Conservation (phyloP, 2,329 filamentous ascomycete genomes). For the Metarhizium guizhouense region DNA sequence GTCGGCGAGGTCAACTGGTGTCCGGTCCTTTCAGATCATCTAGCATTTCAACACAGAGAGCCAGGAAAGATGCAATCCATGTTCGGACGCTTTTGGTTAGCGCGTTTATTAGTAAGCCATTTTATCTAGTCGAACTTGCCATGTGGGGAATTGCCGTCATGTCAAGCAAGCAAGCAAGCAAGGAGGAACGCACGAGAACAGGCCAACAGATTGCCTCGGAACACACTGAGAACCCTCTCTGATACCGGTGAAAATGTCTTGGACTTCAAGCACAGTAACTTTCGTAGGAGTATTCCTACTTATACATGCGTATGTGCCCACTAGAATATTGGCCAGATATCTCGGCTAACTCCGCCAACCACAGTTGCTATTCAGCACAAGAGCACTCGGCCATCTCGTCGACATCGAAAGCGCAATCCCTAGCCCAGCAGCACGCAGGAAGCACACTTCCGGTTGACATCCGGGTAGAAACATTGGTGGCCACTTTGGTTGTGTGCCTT, state of each 20-base stretch:
- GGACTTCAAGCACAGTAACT: neutral
- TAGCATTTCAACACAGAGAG: too few relatives aligned
- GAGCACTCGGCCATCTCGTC: constrained; percentile 75
- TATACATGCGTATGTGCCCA: constrained; percentile 66
- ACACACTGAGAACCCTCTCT: neutral
- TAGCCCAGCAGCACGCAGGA: constrained; percentile 30
- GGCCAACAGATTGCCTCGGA: neutral
- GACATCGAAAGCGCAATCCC: constrained; percentile 34
- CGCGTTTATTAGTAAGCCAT: neutral
- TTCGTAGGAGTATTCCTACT: constrained; percentile 63
- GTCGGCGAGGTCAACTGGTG: too few relatives aligned
- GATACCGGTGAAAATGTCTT: constrained; percentile 1
- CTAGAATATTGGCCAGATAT: neutral
- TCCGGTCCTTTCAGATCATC: too few relatives aligned
- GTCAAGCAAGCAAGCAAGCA: neutral
- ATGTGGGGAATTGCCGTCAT: neutral
- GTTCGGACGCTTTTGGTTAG: neutral
- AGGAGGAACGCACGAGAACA: neutral
- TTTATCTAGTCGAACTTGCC: neutral
- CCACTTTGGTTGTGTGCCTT: constrained; percentile 69
- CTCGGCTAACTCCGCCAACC: constrained; percentile 9
- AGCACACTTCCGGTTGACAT: constrained; percentile 72
- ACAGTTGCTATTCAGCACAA: constrained; percentile 90
- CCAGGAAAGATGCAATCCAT: too few relatives aligned
- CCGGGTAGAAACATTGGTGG: constrained; percentile 72